phyloP scores from a whole-genome alignment of 208 protist species.

The Acanthamoeba divionensis region DNA sequence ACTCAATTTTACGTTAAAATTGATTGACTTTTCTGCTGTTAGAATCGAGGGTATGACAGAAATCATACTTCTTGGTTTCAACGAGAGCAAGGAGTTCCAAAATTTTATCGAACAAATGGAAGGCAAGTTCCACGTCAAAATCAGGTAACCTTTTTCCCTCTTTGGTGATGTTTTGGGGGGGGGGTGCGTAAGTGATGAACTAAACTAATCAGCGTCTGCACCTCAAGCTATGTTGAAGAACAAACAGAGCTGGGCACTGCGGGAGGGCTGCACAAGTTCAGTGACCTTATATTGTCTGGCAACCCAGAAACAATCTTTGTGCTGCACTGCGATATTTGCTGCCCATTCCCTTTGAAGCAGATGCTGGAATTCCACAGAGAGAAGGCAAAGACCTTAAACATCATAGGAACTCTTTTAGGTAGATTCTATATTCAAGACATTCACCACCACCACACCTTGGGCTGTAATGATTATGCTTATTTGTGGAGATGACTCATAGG shows the following conservation, averaged over 20 bases:
- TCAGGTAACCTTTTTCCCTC: neutral
- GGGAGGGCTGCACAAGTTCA: constrained; percentile 65
- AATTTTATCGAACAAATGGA: constrained; percentile 62
- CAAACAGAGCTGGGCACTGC: constrained; percentile 63
- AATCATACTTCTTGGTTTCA: constrained; percentile 71
- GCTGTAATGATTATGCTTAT: no score
- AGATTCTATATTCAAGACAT: no score
- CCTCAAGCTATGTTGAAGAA: constrained; percentile 65
- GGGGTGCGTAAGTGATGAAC: neutral
- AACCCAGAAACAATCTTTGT: constrained; percentile 68
- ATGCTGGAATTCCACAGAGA: constrained; percentile 63
- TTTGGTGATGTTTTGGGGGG: neutral
- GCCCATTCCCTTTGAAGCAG: constrained; percentile 65
- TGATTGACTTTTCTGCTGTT: neutral
- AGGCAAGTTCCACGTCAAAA: constrained; percentile 59
- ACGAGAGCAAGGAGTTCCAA: constrained; percentile 58
- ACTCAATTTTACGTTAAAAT: neutral
- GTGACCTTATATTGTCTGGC: constrained; percentile 54
- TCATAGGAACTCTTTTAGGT: constrained; percentile 60
- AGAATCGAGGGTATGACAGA: constrained; percentile 57
- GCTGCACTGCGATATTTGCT: constrained; percentile 71
- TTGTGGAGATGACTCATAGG: no score
- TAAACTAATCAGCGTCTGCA: neutral
- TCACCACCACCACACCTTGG: no score
- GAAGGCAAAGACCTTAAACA: neutral